These are phyloP conservation scores for Trypanosoma mega DNA, from an alignment of 208 protist species.

Conservation along the genomic window DNA sequence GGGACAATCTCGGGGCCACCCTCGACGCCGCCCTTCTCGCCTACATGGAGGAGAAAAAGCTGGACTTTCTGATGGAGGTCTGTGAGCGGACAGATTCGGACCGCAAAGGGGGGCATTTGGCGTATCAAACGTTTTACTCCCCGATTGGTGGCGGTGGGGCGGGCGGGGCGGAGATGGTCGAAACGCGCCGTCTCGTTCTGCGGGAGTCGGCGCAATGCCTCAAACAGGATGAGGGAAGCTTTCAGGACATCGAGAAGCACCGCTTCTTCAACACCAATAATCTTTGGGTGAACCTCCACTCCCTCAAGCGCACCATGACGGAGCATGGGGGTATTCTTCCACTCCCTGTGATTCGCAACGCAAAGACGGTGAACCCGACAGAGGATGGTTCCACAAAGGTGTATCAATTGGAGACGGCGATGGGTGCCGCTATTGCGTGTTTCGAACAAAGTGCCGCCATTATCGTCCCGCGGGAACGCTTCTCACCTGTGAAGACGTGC, in stretches of 20 bases:
- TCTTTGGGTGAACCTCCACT: conserved; percentile 95
- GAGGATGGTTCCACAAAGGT: conserved; percentile 67
- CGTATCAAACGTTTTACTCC: conserved; percentile 29
- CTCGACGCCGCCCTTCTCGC: conserved; percentile 84
- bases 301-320: conserved; percentile 79
- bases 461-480: conserved; percentile 95
- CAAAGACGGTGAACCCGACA: conserved; percentile 81
- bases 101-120: conserved; percentile 93
- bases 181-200: conserved; percentile 68
- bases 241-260: conserved; percentile 97
- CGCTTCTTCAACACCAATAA: conserved; percentile 99
- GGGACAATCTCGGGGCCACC: conserved; percentile 98
- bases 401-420: conserved; percentile 85
- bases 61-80: conserved; percentile 93
- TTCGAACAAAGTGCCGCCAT: conserved; percentile 87
- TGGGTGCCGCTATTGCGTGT: conserved; percentile 96
- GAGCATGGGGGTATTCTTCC: conserved; percentile 51
- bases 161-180: conserved; percentile 7
- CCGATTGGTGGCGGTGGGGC: neutral
- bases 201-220: conserved; percentile 90
- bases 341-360: conserved; percentile 84
- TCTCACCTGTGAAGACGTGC: conserved; percentile 98
- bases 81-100: conserved; percentile 87
- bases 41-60: conserved; percentile 71
- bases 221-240: conserved; percentile 90